Evolutionary conservation across 2,329 filamentous ascomycete species (phyloP), one percentile per base, ranked within the genome.

Genomic region (Lecanicillium sp.): DNA sequence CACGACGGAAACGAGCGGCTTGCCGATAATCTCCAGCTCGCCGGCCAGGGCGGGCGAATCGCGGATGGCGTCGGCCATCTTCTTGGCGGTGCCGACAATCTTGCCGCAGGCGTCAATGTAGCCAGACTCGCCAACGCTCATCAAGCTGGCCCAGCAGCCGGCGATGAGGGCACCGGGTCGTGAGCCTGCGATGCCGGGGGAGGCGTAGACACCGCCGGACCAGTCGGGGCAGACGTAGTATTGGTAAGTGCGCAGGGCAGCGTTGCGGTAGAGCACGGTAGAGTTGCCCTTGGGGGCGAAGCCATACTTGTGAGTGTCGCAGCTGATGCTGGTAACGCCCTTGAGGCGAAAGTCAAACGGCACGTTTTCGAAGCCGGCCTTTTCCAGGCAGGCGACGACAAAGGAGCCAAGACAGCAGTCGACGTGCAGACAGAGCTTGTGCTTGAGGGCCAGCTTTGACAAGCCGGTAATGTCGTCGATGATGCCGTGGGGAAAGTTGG

Each of bases 271-370:
- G 30, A 98, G 73, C 12, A 95, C 73, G 2, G 88, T 92, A 37
- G 84, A 92, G 72, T 94, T 98, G 49, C 92, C 92, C 68, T 98
- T 98, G 38, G 92, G 92, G 1, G 92, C 92, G 57, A 98, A 98
- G 28, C 92, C 92, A 59, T 98, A 98, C 62, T 98, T 98, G 74
- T 98, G 92, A 3, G 92, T 98, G 59, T 98, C 92, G 60, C 89
- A 94, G 49, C 81, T 88, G 60, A 98, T 96, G 60, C 83, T 90
- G 4, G 90, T 95, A 28, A 98, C 92, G 51, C 92, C 92, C 49
- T 85, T 87, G 43, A 94, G 79, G 40, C 85, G 80, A 75, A 98
- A 98, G 61, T 98, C 92, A 56, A 96, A 96, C 5, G 79, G 80
- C 50, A 83, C 79, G 16, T 84, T 75, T 45, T 94, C 86, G 60